Evolutionary conservation across 352 stramenopile species (phyloP).

Genomic region (Phytophthora ramorum): DNA sequence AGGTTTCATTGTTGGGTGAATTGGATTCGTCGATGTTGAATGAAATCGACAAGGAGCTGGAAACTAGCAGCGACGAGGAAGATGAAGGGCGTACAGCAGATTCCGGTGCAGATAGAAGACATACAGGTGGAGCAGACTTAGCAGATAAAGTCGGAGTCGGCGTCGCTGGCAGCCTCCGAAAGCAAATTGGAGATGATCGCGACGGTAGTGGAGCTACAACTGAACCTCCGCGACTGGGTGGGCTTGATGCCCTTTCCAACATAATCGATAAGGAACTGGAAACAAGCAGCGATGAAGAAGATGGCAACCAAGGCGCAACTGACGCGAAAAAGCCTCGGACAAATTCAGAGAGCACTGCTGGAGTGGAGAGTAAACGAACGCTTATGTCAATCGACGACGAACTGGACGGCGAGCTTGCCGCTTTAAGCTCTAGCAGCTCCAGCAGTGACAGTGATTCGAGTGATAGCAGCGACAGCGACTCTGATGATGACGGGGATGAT

Average conservation of each 20-base stretch:
- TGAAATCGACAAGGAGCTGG: conserved; percentile 38
- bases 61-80: conserved; percentile 17
- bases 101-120: neutral
- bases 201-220: neutral
- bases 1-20: neutral
- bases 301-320: conserved; percentile 1
- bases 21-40: conserved; percentile 10
- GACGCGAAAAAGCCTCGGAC: neutral
- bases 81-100: neutral
- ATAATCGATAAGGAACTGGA: conserved; percentile 45
- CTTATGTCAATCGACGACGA: conserved; percentile 44
- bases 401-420: conserved; percentile 48
- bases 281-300: conserved; percentile 38
- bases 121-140: neutral
- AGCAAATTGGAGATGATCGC: neutral
- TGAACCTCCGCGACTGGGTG: neutral
- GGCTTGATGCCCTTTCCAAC: conserved; percentile 23
- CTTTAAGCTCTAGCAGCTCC: conserved; percentile 35
- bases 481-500: conserved; percentile 15
- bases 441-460: conserved; percentile 45
- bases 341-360: neutral
- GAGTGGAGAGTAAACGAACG: neutral
- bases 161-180: neutral
- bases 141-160: neutral
- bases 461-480: conserved; percentile 41